Evolutionary conservation across 2,329 filamentous ascomycete species (phyloP).

Genomic region (Colletotrichum neosansevieriae): DNA sequence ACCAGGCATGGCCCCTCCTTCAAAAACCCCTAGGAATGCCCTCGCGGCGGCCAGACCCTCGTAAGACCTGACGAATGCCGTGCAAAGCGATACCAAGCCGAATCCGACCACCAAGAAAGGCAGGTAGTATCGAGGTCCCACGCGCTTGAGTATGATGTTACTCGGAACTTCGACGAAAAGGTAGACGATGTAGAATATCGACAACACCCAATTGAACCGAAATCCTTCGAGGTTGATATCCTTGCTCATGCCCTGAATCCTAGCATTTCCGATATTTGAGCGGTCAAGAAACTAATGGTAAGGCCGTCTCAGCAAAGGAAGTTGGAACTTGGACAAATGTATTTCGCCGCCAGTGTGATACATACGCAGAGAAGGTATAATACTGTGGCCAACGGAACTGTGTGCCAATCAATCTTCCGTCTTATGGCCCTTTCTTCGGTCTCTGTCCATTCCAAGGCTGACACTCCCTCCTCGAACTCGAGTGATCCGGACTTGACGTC

Average conservation of each 20-base stretch:
- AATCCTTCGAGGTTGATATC: conserved; percentile 62
- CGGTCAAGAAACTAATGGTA: conserved; percentile 46
- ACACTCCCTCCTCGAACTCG: not conserved
- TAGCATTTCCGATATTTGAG: conserved; percentile 65
- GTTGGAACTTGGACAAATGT: not conserved
- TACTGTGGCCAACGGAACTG: conserved; percentile 64
- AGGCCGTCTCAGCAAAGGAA: not conserved
- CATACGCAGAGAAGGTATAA: conserved; percentile 67
- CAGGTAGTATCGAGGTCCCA: conserved; percentile 66
- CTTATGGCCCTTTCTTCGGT: conserved; percentile 63
- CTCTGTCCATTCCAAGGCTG: conserved; percentile 55
- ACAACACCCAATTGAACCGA: conserved; percentile 69
- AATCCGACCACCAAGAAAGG: conserved; percentile 67
- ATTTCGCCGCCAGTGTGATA: not conserved
- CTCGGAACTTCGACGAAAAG: conserved; percentile 67
- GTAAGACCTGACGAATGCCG: conserved; percentile 64
- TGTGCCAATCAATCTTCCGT: conserved; percentile 64
- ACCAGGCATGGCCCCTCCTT: conserved; percentile 69
- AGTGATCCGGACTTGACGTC: conserved; percentile 4
- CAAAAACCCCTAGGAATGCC: conserved; percentile 65
- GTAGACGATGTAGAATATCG: conserved; percentile 70
- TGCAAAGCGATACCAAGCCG: conserved; percentile 66
- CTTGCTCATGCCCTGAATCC: conserved; percentile 64
- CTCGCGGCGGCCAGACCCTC: conserved; percentile 60
- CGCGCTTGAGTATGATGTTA: conserved; percentile 65